These are phyloP conservation scores for Beauveria asiatica DNA, from an alignment of 2,329 filamentous ascomycete species.

Conservation along the genomic window DNA sequence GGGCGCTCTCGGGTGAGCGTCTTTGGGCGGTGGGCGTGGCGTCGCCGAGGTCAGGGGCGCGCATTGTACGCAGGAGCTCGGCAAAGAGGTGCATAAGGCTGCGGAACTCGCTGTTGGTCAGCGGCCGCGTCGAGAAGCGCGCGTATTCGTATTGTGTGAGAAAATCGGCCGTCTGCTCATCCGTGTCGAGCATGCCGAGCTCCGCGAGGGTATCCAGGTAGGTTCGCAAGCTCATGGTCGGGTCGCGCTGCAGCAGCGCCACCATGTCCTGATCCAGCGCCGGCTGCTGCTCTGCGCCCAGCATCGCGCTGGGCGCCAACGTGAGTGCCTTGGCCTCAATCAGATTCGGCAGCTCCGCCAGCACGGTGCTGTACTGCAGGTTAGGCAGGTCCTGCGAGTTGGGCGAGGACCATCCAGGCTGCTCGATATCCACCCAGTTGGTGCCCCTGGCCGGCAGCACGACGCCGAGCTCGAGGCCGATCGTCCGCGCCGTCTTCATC, in stretches of 20 bases:
- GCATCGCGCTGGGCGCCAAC: conserved; percentile 53
- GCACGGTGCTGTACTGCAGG: conserved; percentile 74
- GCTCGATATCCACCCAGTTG: conserved; percentile 75
- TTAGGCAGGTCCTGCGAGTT: conserved; percentile 64
- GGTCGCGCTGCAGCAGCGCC: conserved; percentile 62
- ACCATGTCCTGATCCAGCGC: conserved; percentile 51
- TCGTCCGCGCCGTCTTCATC: conserved; percentile 19
- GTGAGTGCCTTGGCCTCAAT: conserved; percentile 92
- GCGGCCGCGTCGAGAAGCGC: conserved; percentile 64
- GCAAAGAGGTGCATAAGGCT: conserved; percentile 79
- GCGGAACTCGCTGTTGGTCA: conserved; percentile 65
- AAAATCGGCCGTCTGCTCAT: conserved; percentile 46
- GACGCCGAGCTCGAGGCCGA: conserved; percentile 31
- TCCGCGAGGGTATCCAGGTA: conserved; percentile 66
- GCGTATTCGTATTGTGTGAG: conserved; percentile 72
- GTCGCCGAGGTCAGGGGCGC: conserved; percentile 42
- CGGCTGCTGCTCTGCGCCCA: conserved; percentile 29
- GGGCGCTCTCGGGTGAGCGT: conserved; percentile 30
- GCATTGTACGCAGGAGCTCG: conserved; percentile 69
- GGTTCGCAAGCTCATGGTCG: conserved; percentile 65
- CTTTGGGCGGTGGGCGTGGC: not conserved
- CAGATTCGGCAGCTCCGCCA: conserved; percentile 77
- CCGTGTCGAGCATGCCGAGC: conserved; percentile 50
- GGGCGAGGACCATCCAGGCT: conserved; percentile 83
- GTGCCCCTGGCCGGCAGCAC: conserved; percentile 42